Evolutionary conservation across 257 asterid genomes (phyloP).

Genomic region (Penstemon barbatus): DNA sequence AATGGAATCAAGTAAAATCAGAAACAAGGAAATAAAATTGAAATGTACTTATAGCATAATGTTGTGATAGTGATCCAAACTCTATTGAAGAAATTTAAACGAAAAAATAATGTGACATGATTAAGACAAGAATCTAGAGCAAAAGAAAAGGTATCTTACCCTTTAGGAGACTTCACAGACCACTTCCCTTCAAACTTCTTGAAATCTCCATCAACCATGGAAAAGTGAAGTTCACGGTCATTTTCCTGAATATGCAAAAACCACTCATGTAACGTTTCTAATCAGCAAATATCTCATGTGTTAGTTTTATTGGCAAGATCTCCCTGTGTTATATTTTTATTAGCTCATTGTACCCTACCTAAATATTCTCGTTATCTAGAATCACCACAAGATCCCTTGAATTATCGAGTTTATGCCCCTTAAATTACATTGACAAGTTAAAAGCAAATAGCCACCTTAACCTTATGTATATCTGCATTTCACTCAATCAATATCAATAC

Average conservation of each 20-base stretch:
- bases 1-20: conserved; percentile 6
- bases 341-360: too few relatives aligned
- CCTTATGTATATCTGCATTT: too few relatives aligned
- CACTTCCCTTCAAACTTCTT: conserved; percentile 97
- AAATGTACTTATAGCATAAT: neutral
- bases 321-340: too few relatives aligned
- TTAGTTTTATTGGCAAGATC: too few relatives aligned
- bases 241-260: conserved; percentile 41
- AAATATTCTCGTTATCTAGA: too few relatives aligned
- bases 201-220: conserved; percentile 98
- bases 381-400: too few relatives aligned
- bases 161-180: conserved; percentile 67
- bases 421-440: too few relatives aligned
- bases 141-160: conserved; percentile 40
- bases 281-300: too few relatives aligned
- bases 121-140: neutral
- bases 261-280: too few relatives aligned
- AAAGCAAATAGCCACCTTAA: too few relatives aligned
- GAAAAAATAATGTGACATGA: neutral
- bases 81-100: neutral
- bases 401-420: too few relatives aligned
- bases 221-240: conserved; percentile 75
- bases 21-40: neutral
- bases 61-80: neutral
- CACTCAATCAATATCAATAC: neutral